Base-by-base conservation (phyloP, 2,329 filamentous ascomycete species). In the Eurotiales sp. region DNA sequence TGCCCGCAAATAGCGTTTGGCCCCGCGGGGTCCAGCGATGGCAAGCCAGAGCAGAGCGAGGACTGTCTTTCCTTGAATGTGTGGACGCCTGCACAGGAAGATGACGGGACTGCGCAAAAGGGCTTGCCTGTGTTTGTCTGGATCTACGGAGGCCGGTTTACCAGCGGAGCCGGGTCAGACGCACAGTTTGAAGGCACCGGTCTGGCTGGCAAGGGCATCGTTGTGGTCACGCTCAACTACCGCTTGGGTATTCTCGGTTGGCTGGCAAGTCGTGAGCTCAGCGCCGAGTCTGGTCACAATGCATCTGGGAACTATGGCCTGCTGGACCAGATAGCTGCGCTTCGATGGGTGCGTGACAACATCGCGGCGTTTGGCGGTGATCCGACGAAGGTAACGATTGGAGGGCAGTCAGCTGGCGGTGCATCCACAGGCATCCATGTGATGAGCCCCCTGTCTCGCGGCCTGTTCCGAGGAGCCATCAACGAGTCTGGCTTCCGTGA, bases 151-250 rank as follows among this genome's bases (percentile, higher is more conserved):
- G 81, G 81, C 22, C 81, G 77, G 5, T 83, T 83, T 54, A 77
- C 73, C 0, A 68, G 72, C 7, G 81, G 81, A 1, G 69, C 60
- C 49, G 71, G 65, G 3, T 58, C 65, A 6, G 63, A 67, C 45
- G 56, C 64, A 10, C 63, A 61, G 1, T 61, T 61, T 11, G 81
- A 84, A 54, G 78, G 79, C 15, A 77, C 77, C 2, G 80, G 81
- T 55, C 67, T 84, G 3, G 81, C 77, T 0, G 80, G 78, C 2
- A 73, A 80, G 44, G 80, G 80, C 21, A 81, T 83, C 54, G 78
- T 85, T 0, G 73, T 82, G 2, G 81, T 85, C 4, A 66, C 67
- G 6, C 79, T 83, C 67, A 84, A 84, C 66, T 84, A 85, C 62
- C 77, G 82, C 8, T 65, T 84, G 3, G 74, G 72, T 0, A 81